Conservation (phyloP, 768 basidiomycete species). For the Russula sp. region DNA sequence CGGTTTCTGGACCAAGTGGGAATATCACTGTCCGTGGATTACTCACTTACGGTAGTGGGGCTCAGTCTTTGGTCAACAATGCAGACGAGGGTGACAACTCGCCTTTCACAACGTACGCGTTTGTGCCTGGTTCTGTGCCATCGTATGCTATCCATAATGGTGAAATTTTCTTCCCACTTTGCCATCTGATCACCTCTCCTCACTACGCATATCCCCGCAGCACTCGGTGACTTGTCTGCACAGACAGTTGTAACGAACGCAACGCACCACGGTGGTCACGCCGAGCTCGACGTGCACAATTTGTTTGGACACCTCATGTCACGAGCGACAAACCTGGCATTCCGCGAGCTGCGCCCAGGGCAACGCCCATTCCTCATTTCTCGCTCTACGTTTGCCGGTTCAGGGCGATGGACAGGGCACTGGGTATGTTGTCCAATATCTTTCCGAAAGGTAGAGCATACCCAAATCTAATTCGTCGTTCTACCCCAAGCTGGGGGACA, state of each 20-base stretch:
- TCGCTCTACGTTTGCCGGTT: slow-evolving; percentile 61
- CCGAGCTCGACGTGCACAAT: slow-evolving; percentile 65
- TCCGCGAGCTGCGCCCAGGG: slow-evolving; percentile 47
- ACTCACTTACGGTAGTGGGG: slow-evolving; percentile 42
- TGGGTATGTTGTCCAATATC: slow-evolving; percentile 42
- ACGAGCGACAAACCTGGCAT: slow-evolving; percentile 54
- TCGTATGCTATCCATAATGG: slow-evolving; percentile 73
- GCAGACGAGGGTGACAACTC: neutral
- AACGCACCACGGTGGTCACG: slow-evolving; percentile 55
- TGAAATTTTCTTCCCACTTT: slow-evolving; percentile 26
- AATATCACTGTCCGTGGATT: slow-evolving; percentile 69
- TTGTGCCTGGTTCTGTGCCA: slow-evolving; percentile 51
- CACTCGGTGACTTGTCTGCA: slow-evolving; percentile 44
- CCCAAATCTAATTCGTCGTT: neutral
- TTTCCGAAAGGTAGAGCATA: neutral
- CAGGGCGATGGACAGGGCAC: slow-evolving; percentile 67
- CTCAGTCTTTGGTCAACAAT: slow-evolving; percentile 13
- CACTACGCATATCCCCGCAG: slow-evolving; percentile 29
- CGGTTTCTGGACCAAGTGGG: slow-evolving; percentile 60
- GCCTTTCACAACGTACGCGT: slow-evolving; percentile 37
- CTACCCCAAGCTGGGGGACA: slow-evolving; percentile 58
- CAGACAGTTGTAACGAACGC: slow-evolving; percentile 66
- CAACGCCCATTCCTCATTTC: slow-evolving; percentile 67
- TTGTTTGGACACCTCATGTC: slow-evolving; percentile 70
- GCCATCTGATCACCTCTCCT: neutral